phyloP scores from a whole-genome alignment of 192 early-diverging fungal genomes.

The Helicostylum pulchrum region DNA sequence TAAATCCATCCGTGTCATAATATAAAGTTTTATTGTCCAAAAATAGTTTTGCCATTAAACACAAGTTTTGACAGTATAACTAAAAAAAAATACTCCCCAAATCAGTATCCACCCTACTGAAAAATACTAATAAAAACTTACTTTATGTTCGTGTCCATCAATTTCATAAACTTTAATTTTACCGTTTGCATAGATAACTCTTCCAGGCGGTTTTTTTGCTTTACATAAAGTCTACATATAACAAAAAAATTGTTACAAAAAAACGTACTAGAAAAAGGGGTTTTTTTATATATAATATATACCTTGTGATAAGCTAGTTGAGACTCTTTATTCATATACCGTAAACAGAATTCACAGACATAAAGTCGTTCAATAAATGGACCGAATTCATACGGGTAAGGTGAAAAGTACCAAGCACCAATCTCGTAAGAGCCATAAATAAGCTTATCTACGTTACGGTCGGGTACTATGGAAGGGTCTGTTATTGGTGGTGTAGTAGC shows the following conservation, averaged over 20 bases:
- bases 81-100: conserved; percentile 31
- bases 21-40: conserved; percentile 96
- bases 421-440: conserved; percentile 81
- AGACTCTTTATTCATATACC: conserved; percentile 82
- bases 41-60: conserved; percentile 90
- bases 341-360: conserved; percentile 90
- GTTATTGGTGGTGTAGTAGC: conserved; percentile 6
- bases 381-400: conserved; percentile 87
- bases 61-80: conserved; percentile 94
- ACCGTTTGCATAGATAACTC: conserved; percentile 75
- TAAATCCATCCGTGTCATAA: conserved; percentile 89
- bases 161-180: conserved; percentile 74
- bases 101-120: neutral
- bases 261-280: neutral
- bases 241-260: conserved; percentile 4
- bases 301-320: conserved; percentile 66
- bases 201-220: conserved; percentile 67
- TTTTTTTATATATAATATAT: neutral
- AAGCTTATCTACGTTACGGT: conserved; percentile 48
- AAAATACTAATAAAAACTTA: no score
- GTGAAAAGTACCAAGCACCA: conserved; percentile 92
- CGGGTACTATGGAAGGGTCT: conserved; percentile 13
- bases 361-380: conserved; percentile 65
- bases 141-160: conserved; percentile 84
- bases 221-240: conserved; percentile 54